phyloP scores from a whole-genome alignment of 805 yeast species.

The Candida gorgasii region DNA sequence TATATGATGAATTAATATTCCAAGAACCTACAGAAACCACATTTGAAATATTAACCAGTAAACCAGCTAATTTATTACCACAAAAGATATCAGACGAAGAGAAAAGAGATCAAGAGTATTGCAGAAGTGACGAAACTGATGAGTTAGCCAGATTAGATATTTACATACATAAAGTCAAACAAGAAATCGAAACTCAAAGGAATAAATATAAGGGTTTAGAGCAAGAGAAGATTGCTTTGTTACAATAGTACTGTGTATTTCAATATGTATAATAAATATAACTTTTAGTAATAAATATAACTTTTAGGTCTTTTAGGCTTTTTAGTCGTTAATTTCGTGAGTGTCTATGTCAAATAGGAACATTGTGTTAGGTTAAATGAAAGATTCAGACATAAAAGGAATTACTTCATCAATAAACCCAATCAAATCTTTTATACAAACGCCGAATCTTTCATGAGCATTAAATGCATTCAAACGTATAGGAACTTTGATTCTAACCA shows the following conservation, averaged over 20 bases:
- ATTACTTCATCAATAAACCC: constrained; percentile 12
- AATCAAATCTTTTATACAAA: constrained; percentile 14
- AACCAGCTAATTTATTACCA: constrained; percentile 61
- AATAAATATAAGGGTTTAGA: constrained; percentile 41
- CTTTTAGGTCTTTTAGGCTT: no score
- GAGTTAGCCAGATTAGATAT: constrained; percentile 44
- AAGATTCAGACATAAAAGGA: constrained; percentile 1
- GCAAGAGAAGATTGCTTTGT: constrained; percentile 40
- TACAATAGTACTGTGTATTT: constrained; percentile 20
- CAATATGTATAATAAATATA: background rate
- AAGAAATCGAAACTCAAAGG: constrained; percentile 43
- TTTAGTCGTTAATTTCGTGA: no score
- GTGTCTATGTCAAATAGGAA: no score
- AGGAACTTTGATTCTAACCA: constrained; percentile 18
- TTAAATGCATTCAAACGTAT: constrained; percentile 18
- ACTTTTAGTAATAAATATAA: no score
- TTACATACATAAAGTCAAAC: constrained; percentile 37
- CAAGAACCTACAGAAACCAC: constrained; percentile 92
- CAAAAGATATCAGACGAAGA: constrained; percentile 33
- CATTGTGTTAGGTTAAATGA: background rate
- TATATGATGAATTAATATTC: constrained; percentile 90
- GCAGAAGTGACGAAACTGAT: constrained; percentile 40
- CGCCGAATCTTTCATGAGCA: constrained; percentile 24
- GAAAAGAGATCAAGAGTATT: constrained; percentile 42
- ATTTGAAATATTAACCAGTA: constrained; percentile 71